Percentiles rank a stretch among this genome's conserved stretches.
Evolutionary conservation across 768 basidiomycete species (phyloP).

Genomic region (Auricularia auricula-judae): DNA sequence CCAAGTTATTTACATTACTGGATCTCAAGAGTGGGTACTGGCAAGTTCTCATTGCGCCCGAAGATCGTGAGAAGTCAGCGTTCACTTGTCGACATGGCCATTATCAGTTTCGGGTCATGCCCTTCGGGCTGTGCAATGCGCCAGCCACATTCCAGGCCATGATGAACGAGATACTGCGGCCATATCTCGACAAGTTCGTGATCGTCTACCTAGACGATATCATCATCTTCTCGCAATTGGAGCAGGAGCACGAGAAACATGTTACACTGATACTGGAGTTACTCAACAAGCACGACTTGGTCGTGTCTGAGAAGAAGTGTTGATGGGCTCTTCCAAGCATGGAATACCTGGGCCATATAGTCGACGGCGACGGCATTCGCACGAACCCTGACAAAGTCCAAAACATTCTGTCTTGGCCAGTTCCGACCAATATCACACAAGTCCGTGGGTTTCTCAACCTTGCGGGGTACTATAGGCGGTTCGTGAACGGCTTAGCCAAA

Average conservation of each 20-base stretch:
- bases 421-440: too few relatives aligned
- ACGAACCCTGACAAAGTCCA: too few relatives aligned
- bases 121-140: conserved; percentile 5
- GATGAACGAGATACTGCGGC: conserved; percentile 6
- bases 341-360: background rate
- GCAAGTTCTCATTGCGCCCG: too few relatives aligned
- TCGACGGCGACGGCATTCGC: too few relatives aligned
- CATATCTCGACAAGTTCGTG: conserved; percentile 8
- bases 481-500: too few relatives aligned
- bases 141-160: conserved; percentile 8
- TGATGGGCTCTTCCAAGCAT: background rate
- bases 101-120: conserved; percentile 5
- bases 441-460: too few relatives aligned
- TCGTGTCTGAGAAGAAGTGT: conserved; percentile 3
- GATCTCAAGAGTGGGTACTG: too few relatives aligned
- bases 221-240: conserved; percentile 6
- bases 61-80: too few relatives aligned
- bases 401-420: too few relatives aligned
- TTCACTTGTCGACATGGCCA: too few relatives aligned
- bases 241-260: conserved; percentile 4
- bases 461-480: too few relatives aligned
- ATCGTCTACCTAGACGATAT: conserved; percentile 12
- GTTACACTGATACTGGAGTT: conserved; percentile 1
- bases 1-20: too few relatives aligned
- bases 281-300: conserved; percentile 4